phyloP scores from a whole-genome alignment of 2,329 filamentous ascomycete species.

The Phialemoniopsis sp. region DNA sequence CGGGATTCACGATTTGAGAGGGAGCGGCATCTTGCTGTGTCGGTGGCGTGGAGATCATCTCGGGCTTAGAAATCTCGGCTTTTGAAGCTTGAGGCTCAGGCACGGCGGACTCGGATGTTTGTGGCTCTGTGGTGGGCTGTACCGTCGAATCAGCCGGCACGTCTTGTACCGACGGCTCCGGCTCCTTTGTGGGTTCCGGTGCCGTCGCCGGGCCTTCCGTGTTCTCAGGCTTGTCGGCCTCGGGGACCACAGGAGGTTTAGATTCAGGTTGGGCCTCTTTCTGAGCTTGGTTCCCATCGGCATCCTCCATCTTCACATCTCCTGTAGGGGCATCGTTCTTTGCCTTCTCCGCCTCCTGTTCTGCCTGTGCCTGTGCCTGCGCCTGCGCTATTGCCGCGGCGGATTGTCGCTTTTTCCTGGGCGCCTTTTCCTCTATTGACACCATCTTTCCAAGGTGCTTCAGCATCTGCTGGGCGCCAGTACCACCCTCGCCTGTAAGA shows the following conservation, averaged over 20 bases:
- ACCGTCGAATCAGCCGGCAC: neutral
- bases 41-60: too few relatives aligned
- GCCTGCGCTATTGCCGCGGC: constrained; percentile 13
- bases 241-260: too few relatives aligned
- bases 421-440: constrained; percentile 55
- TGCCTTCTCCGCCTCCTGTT: constrained; percentile 26
- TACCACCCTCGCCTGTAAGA: constrained; percentile 67
- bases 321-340: constrained; percentile 16
- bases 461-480: constrained; percentile 23
- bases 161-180: too few relatives aligned
- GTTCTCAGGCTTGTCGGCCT: too few relatives aligned
- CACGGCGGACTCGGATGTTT: constrained; percentile 3
- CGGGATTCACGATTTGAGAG: constrained; percentile 3
- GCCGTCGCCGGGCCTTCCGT: too few relatives aligned
- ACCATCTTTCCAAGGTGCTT: constrained; percentile 65
- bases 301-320: too few relatives aligned
- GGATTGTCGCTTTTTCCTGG: constrained; percentile 45
- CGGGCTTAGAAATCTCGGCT: neutral
- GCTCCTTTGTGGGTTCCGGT: too few relatives aligned
- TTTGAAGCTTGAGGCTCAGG: constrained; percentile 12
- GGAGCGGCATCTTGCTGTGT: too few relatives aligned
- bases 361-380: too few relatives aligned
- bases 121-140: constrained; percentile 5
- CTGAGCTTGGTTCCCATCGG: too few relatives aligned
- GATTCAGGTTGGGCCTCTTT: too few relatives aligned